A percentile compares a stretch with the other conserved stretches of the same genome.
Evolutionary conservation across 1,284 basidiomycete genomes (phyloP).

Genomic region (Heterobasidion occidentale): DNA sequence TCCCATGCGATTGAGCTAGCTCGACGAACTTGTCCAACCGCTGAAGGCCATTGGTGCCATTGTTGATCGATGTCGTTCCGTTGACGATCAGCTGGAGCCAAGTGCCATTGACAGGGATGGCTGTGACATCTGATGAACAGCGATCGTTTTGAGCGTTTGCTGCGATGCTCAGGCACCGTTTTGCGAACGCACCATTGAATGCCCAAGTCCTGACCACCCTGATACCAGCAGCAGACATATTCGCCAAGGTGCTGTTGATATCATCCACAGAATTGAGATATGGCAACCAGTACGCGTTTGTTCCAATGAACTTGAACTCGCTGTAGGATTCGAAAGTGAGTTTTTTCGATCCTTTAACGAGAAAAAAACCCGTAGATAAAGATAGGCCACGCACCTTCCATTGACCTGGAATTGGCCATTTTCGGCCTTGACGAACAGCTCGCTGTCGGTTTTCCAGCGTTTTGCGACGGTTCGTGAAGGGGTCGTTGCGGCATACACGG

Average conservation of each 20-base stretch:
- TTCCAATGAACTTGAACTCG: conserved; percentile 48
- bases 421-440: conserved; percentile 3
- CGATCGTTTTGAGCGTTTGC: neutral
- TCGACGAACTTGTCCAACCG: conserved; percentile 22
- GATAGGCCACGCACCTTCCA: conserved; percentile 6
- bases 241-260: conserved; percentile 16
- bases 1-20: conserved; percentile 18
- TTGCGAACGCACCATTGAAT: conserved; percentile 15
- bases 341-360: neutral
- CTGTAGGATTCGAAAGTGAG: conserved; percentile 21
- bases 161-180: neutral
- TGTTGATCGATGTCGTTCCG: conserved; percentile 21
- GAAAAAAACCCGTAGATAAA: neutral
- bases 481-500: conserved; percentile 3
- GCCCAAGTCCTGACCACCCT: conserved; percentile 25
- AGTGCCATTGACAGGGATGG: conserved; percentile 13
- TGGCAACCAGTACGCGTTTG: conserved; percentile 44
- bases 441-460: neutral
- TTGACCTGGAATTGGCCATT: conserved; percentile 2
- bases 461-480: conserved; percentile 4
- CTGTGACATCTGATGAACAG: conserved; percentile 13
- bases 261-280: conserved; percentile 18
- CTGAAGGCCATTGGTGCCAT: conserved; percentile 23
- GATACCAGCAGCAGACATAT: conserved; percentile 19
- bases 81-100: conserved; percentile 21